These are phyloP conservation scores for Biscogniauxia mediterranea DNA, from an alignment of 2,329 filamentous ascomycete species.

Conservation along the genomic window DNA sequence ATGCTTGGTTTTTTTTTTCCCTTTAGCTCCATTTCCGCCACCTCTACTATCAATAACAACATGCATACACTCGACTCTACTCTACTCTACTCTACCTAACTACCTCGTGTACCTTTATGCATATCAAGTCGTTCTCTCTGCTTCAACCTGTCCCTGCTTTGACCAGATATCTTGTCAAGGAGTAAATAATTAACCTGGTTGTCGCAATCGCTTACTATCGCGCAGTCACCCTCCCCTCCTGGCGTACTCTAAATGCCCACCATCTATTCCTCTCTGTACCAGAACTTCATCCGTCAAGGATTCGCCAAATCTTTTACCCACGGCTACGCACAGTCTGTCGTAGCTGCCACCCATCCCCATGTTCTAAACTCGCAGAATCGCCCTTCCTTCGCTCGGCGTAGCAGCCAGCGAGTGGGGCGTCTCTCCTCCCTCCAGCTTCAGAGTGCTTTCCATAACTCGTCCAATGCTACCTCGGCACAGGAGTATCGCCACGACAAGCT, in stretches of 20 bases:
- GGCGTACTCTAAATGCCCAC: slow-evolving; percentile 88
- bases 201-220: slow-evolving; percentile 23
- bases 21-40: not conserved
- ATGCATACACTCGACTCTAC: too few species aligned
- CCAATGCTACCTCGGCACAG: slow-evolving; percentile 48
- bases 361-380: slow-evolving; percentile 72
- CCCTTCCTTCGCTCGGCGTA: slow-evolving; percentile 60
- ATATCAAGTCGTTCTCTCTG: not conserved
- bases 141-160: not conserved
- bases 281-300: slow-evolving; percentile 93
- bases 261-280: slow-evolving; percentile 67
- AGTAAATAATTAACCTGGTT: slow-evolving; percentile 18
- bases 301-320: slow-evolving; percentile 95
- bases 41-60: not conserved
- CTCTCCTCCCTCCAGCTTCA: slow-evolving; percentile 68
- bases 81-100: too few species aligned
- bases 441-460: slow-evolving; percentile 68
- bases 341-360: slow-evolving; percentile 84
- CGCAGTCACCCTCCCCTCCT: slow-evolving; percentile 54
- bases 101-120: too few species aligned
- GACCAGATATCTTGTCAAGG: not conserved
- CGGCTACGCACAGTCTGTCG: slow-evolving; percentile 96
- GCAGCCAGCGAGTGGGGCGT: slow-evolving; percentile 53
- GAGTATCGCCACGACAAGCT: slow-evolving; percentile 57
- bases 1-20: not conserved